Conservation (phyloP, 108 stramenopile species). For the Mayamaea pseudoterrestris region DNA sequence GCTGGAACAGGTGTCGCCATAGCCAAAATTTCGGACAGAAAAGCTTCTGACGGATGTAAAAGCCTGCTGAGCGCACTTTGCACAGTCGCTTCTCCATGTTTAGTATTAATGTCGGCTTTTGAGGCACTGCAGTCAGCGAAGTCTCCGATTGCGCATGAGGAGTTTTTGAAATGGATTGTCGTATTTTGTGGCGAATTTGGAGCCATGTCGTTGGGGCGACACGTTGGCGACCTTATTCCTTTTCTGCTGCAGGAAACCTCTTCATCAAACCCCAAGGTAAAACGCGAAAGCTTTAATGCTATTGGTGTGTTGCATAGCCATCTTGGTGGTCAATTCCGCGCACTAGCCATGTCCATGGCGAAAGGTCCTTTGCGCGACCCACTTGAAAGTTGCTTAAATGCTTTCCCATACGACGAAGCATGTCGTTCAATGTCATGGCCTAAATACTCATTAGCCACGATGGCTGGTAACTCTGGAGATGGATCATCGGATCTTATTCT, state of each 20-base stretch:
- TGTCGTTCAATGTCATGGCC: conserved; percentile 13
- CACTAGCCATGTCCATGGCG: conserved; percentile 28
- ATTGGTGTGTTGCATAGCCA: conserved; percentile 57
- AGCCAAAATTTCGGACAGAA: conserved; percentile 73
- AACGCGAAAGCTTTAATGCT: conserved; percentile 37
- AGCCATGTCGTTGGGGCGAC: conserved; percentile 27
- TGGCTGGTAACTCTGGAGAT: background rate
- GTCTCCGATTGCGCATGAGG: conserved; percentile 66
- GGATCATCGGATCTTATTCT: conserved; percentile 4
- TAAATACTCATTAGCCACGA: conserved; percentile 18
- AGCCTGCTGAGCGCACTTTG: conserved; percentile 38
- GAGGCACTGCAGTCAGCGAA: conserved; percentile 31
- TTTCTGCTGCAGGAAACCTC: conserved; percentile 23
- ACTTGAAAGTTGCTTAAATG: conserved; percentile 37
- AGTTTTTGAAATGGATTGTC: conserved; percentile 41
- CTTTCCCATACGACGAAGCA: conserved; percentile 32
- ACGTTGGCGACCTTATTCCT: conserved; percentile 13
- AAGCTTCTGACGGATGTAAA: conserved; percentile 34
- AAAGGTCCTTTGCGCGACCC: conserved; percentile 15
- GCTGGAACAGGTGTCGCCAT: conserved; percentile 36
- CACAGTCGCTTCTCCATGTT: conserved; percentile 35
- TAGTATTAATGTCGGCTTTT: conserved; percentile 18
- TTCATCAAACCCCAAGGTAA: conserved; percentile 61
- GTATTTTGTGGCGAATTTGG: conserved; percentile 58
- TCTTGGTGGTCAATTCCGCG: conserved; percentile 56